These are phyloP conservation scores for Oryza longistaminata DNA, from an alignment of 176 grass and related monocot species.

Conservation along the genomic window DNA sequence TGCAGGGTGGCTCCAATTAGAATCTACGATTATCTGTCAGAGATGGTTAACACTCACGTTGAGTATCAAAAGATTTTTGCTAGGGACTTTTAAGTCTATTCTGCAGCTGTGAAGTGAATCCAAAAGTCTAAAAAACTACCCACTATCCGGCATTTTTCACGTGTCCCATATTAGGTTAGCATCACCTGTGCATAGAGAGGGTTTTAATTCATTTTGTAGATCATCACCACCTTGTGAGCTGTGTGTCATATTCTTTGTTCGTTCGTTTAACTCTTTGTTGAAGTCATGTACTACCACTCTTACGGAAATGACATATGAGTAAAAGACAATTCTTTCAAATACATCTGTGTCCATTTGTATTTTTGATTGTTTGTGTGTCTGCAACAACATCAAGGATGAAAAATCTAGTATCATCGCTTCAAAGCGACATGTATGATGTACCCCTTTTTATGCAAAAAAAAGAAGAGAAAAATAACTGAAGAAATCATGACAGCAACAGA, in stretches of 20 bases:
- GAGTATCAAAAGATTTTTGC: conserved; percentile 34
- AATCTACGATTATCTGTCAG: conserved; percentile 41
- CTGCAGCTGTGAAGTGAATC: conserved; percentile 1
- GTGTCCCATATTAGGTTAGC: neutral
- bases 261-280: conserved; percentile 5
- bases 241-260: conserved; percentile 17
- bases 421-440: conserved; percentile 21
- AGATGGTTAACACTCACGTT: conserved; percentile 28
- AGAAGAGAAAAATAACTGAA: neutral
- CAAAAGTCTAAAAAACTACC: neutral
- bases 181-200: conserved; percentile 9
- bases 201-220: neutral
- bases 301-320: conserved; percentile 3
- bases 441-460: neutral
- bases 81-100: conserved; percentile 28
- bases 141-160: conserved; percentile 7
- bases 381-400: neutral
- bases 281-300: neutral
- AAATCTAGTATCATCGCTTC: conserved; percentile 5
- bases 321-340: conserved; percentile 10
- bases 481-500: conserved; percentile 18
- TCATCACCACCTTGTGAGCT: neutral
- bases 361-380: conserved; percentile 3
- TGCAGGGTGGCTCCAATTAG: conserved; percentile 54
- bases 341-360: conserved; percentile 14